Evolutionary conservation across 2,329 filamentous ascomycete genomes (phyloP).

Genomic region (Fusarium annulatum): DNA sequence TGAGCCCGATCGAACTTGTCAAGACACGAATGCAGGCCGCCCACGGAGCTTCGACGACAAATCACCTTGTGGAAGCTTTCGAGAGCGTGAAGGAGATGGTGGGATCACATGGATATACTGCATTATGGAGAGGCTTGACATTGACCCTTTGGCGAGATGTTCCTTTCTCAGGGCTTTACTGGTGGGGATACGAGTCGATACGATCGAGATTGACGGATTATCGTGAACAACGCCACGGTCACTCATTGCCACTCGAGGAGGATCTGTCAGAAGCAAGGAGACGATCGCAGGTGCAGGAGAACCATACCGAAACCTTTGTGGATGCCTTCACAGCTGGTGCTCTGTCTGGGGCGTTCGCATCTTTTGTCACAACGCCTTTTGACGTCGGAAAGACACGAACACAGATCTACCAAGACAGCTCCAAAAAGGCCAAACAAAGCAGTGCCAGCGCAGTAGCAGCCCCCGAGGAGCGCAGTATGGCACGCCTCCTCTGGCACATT

Average conservation of each 20-base stretch:
- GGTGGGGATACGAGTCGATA: slow-evolving; percentile 95
- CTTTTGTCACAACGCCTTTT: slow-evolving; percentile 91
- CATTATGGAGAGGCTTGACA: slow-evolving; percentile 89
- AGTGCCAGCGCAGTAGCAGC: slow-evolving; percentile 51
- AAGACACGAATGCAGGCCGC: slow-evolving; percentile 91
- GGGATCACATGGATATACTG: slow-evolving; percentile 76
- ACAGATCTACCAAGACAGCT: slow-evolving; percentile 77
- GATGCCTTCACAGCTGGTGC: slow-evolving; percentile 93
- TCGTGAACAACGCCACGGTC: slow-evolving; percentile 65
- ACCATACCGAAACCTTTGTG: slow-evolving; percentile 80
- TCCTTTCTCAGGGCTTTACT: slow-evolving; percentile 96
- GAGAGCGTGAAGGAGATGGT: slow-evolving; percentile 84
- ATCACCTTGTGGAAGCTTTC: slow-evolving; percentile 83
- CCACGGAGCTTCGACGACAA: slow-evolving; percentile 65
- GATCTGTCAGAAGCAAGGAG: slow-evolving; percentile 57
- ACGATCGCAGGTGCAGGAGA: slow-evolving; percentile 72
- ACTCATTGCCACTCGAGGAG: slow-evolving; percentile 49
- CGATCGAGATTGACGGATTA: slow-evolving; percentile 76
- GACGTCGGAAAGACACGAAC: slow-evolving; percentile 97
- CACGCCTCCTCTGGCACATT: slow-evolving; percentile 88
- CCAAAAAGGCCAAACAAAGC: slow-evolving; percentile 28
- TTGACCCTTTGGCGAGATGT: slow-evolving; percentile 97
- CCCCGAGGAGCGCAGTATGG: slow-evolving; percentile 83
- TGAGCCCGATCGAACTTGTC: slow-evolving; percentile 94
- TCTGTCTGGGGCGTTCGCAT: slow-evolving; percentile 83